phyloP scores from a whole-genome alignment of 2,329 filamentous ascomycete genomes.

The Talaromyces atroroseus region DNA sequence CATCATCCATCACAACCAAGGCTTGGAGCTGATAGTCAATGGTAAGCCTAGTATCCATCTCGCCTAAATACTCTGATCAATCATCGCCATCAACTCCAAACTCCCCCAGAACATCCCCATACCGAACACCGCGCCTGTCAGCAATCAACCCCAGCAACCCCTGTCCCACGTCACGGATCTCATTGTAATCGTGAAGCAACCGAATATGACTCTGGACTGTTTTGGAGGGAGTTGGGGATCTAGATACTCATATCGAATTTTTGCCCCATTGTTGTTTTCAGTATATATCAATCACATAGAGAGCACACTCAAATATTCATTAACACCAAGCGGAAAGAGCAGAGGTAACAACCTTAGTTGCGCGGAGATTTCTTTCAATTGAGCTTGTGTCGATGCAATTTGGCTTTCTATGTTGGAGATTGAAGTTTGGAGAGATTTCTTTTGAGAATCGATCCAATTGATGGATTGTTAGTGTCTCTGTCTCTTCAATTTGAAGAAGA shows the following conservation, averaged over 20 bases:
- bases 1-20: neutral
- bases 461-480: neutral
- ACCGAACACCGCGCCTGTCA: constrained; percentile 55
- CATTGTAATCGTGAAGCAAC: constrained; percentile 64
- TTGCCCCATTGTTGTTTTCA: neutral
- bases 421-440: constrained; percentile 18
- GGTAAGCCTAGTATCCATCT: too few species aligned
- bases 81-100: constrained; percentile 34
- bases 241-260: neutral
- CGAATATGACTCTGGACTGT: constrained; percentile 60
- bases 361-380: constrained; percentile 28
- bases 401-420: constrained; percentile 43
- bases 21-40: too few species aligned
- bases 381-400: constrained; percentile 33
- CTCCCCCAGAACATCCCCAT: constrained; percentile 39
- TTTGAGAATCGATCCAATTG: neutral
- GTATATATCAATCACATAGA: neutral
- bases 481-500: neutral
- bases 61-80: too few species aligned
- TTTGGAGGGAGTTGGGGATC: constrained; percentile 40
- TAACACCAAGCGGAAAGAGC: neutral
- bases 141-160: constrained; percentile 63
- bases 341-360: constrained; percentile 30
- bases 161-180: constrained; percentile 63
- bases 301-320: neutral